Conservation (phyloP, 352 stramenopile genomes). For the Phytophthora sansomeana region DNA sequence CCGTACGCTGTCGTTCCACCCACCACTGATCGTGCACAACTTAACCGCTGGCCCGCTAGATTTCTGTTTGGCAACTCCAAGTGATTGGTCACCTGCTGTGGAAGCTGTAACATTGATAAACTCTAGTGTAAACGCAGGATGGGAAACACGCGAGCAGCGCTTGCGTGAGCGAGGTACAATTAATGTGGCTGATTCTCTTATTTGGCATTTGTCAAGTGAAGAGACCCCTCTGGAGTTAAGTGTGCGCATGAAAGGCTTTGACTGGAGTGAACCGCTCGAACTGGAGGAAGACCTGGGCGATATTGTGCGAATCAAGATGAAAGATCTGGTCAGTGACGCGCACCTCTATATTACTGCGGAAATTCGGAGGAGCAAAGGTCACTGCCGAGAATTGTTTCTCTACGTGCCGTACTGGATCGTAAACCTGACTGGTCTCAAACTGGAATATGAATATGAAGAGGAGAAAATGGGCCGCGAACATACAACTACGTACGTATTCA, state of each 20-base stretch:
- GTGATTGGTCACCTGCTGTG: conserved; percentile 66
- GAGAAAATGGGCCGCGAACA: conserved; percentile 77
- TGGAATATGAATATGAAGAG: conserved; percentile 88
- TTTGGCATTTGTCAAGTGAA: conserved; percentile 86
- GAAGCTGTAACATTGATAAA: conserved; percentile 48
- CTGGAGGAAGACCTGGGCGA: conserved; percentile 62
- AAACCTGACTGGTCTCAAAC: conserved; percentile 83
- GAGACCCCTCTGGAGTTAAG: conserved; percentile 81
- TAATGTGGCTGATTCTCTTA: conserved; percentile 75
- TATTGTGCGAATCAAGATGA: conserved; percentile 75
- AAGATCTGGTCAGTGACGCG: conserved; percentile 79
- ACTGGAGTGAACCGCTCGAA: conserved; percentile 82
- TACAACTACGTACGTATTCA: conserved; percentile 56
- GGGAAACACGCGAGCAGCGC: conserved; percentile 81
- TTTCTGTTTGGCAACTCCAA: conserved; percentile 77
- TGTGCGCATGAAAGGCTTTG: conserved; percentile 86
- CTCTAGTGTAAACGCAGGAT: conserved; percentile 57
- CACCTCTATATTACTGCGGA: conserved; percentile 79
- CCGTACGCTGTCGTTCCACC: conserved; percentile 78
- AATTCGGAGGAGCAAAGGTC: conserved; percentile 56
- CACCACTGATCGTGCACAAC: conserved; percentile 86
- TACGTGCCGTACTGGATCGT: conserved; percentile 92
- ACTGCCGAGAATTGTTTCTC: conserved; percentile 78
- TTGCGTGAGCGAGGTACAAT: conserved; percentile 83
- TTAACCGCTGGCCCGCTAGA: conserved; percentile 75